Evolutionary conservation across 2,329 filamentous ascomycete species (phyloP).

Genomic region (Trichoderma arundinaceum): DNA sequence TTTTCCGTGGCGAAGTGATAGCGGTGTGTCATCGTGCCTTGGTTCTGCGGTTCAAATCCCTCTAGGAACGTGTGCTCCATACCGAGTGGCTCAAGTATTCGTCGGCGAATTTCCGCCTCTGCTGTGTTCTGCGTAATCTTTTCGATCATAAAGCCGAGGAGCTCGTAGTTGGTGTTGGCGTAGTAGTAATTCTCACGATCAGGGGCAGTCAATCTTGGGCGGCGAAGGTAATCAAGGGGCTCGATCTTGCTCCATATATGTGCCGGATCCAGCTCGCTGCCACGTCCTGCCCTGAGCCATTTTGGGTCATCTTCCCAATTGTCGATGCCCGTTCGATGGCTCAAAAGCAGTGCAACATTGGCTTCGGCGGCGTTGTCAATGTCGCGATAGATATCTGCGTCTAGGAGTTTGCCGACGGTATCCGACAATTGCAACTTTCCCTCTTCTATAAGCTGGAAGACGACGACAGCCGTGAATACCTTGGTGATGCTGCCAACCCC

Average conservation of each 20-base stretch:
- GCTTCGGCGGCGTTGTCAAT: slow-evolving; percentile 31
- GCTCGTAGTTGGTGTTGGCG: slow-evolving; percentile 33
- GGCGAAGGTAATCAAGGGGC: slow-evolving; percentile 32
- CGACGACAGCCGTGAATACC: slow-evolving; percentile 32
- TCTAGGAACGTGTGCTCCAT: slow-evolving; percentile 31
- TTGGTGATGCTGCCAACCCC: slow-evolving; percentile 34
- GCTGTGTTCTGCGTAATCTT: slow-evolving; percentile 20
- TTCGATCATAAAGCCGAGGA: slow-evolving; percentile 33
- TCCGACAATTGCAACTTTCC: slow-evolving; percentile 31
- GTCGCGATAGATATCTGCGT: slow-evolving; percentile 16
- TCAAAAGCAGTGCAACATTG: slow-evolving; percentile 18
- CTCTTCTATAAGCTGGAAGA: slow-evolving; percentile 33
- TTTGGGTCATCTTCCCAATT: slow-evolving; percentile 33
- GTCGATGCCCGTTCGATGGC: slow-evolving; percentile 32
- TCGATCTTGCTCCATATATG: slow-evolving; percentile 32
- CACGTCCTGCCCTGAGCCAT: slow-evolving; percentile 31
- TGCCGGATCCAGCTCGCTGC: slow-evolving; percentile 24
- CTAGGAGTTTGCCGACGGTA: slow-evolving; percentile 25
- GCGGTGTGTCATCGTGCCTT: slow-evolving; percentile 5
- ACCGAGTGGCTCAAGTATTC: slow-evolving; percentile 28
- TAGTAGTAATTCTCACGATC: slow-evolving; percentile 31
- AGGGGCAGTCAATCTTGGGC: slow-evolving; percentile 31
- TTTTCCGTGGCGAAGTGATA: slow-evolving; percentile 32
- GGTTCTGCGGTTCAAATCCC: slow-evolving; percentile 27
- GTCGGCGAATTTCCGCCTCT: slow-evolving; percentile 29